Conservation (phyloP, 1,139 yeast species). For the Saccharomyces hybrid region DNA sequence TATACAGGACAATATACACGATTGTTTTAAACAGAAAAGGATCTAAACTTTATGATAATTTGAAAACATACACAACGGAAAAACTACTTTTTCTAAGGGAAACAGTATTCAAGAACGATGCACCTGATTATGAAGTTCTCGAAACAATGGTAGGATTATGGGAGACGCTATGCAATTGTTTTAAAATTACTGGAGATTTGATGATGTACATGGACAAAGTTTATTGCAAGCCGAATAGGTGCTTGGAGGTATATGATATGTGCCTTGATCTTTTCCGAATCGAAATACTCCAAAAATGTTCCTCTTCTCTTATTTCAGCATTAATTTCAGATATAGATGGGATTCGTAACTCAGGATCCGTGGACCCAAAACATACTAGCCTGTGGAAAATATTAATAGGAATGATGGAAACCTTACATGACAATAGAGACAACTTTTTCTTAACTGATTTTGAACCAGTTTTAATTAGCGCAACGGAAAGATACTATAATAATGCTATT, state of each 20-base stretch:
- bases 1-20: conserved; percentile 75
- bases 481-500: conserved; percentile 45
- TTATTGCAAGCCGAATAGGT: conserved; percentile 64
- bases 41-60: conserved; percentile 56
- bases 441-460: conserved; percentile 59
- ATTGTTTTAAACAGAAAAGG: conserved; percentile 73
- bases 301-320: conserved; percentile 10
- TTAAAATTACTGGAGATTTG: conserved; percentile 79
- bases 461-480: conserved; percentile 48
- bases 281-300: conserved; percentile 33
- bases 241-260: conserved; percentile 64
- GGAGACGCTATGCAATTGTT: conserved; percentile 67
- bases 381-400: conserved; percentile 37
- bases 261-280: conserved; percentile 58
- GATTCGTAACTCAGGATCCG: conserved; percentile 21
- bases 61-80: conserved; percentile 42
- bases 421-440: conserved; percentile 44
- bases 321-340: conserved; percentile 17
- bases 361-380: conserved; percentile 7
- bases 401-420: conserved; percentile 60
- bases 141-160: conserved; percentile 48
- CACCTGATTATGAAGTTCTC: conserved; percentile 35
- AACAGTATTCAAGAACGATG: conserved; percentile 13
- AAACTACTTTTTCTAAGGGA: conserved; percentile 40
- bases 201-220: conserved; percentile 81